phyloP scores from a whole-genome alignment of 305 asterid species.

The Solanum hybrid region DNA sequence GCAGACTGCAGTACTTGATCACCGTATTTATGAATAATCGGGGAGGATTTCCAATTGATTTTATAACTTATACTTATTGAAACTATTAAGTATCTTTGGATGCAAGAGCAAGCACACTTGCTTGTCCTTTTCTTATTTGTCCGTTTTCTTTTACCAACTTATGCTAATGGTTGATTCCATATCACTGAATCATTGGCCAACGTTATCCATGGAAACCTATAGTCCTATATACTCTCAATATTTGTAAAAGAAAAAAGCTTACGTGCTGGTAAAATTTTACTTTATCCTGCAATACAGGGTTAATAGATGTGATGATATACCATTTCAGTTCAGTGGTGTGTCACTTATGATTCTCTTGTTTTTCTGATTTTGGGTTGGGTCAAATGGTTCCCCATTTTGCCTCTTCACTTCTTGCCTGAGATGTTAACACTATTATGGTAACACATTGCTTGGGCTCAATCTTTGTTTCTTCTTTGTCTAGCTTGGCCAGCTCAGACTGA shows the following conservation, averaged over 20 bases:
- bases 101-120: background rate
- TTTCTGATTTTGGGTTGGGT: background rate
- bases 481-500: constrained; percentile 81
- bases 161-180: background rate
- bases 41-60: background rate
- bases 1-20: background rate
- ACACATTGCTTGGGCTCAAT: constrained; percentile 9
- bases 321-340: background rate
- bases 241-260: background rate
- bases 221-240: background rate
- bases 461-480: constrained; percentile 22
- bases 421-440: background rate
- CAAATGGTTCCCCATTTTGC: background rate
- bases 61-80: background rate
- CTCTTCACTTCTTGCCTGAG: background rate
- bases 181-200: background rate
- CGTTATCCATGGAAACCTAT: background rate
- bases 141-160: background rate
- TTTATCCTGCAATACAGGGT: background rate
- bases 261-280: background rate
- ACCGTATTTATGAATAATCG: background rate
- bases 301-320: background rate
- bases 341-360: background rate
- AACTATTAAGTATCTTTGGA: background rate
- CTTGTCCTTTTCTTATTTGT: background rate